Evolutionary conservation across 176 grass and related monocot species (phyloP).

Genomic region (Aegilops bicornis): DNA sequence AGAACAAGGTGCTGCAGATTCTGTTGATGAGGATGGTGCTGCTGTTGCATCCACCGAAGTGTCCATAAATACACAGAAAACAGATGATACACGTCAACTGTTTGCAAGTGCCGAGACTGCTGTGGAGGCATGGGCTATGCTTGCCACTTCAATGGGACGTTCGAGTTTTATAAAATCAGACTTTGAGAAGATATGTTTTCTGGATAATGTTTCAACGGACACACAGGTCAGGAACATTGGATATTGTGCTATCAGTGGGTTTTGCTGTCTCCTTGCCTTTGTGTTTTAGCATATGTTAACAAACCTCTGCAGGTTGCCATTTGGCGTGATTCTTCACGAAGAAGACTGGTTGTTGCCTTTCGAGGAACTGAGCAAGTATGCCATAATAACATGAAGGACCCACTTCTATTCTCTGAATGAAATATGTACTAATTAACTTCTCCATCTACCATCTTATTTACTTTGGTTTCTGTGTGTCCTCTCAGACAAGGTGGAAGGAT

Average conservation of each 20-base stretch:
- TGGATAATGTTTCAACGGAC: constrained; percentile 82
- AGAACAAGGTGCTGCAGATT: constrained; percentile 40
- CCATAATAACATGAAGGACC: constrained; percentile 35
- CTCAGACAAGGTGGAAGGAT: constrained; percentile 95
- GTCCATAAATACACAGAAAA: constrained; percentile 46
- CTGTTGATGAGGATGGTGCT: constrained; percentile 28
- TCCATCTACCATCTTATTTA: constrained; percentile 9
- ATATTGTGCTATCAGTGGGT: not conserved
- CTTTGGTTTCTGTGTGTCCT: constrained; percentile 25
- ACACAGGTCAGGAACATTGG: constrained; percentile 51
- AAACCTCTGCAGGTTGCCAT: constrained; percentile 63
- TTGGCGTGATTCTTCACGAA: constrained; percentile 90
- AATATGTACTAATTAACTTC: constrained; percentile 9
- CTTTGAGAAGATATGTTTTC: constrained; percentile 97
- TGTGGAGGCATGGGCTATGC: constrained; percentile 98
- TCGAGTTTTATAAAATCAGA: constrained; percentile 96
- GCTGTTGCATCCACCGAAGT: constrained; percentile 28
- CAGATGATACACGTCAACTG: constrained; percentile 63
- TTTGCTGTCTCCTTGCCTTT: constrained; percentile 15
- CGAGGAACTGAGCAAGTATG: constrained; percentile 97
- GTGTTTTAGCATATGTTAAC: constrained; percentile 9
- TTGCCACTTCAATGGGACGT: constrained; percentile 85
- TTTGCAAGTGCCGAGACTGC: constrained; percentile 95
- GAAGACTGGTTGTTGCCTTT: constrained; percentile 80
- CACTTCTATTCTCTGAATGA: not conserved